Percentiles rank a stretch among this genome's conserved stretches.
Evolutionary conservation across 305 asterid species (phyloP).

Genomic region (Withania somnifera): DNA sequence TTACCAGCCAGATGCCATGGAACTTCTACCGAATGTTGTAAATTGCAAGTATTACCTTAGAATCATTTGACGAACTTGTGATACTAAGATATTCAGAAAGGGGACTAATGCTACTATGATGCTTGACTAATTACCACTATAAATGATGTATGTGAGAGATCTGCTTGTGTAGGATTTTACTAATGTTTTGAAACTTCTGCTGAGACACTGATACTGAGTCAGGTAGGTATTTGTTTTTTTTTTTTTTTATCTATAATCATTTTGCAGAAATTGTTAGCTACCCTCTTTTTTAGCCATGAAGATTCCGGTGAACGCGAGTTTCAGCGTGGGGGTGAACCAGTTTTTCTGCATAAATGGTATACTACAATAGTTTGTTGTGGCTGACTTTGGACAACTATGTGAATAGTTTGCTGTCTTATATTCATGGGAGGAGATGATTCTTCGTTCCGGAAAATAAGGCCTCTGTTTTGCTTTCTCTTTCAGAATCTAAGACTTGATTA

Average conservation of each 20-base stretch:
- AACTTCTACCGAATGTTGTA: too few relatives aligned
- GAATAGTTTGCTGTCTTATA: not conserved
- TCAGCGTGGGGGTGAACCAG: not conserved
- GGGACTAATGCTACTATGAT: not conserved
- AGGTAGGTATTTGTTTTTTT: not conserved
- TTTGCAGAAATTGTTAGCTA: not conserved
- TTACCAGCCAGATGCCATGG: too few relatives aligned
- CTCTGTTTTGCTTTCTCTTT: not conserved
- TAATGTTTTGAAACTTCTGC: not conserved
- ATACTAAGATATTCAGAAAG: too few relatives aligned
- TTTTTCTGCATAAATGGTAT: not conserved
- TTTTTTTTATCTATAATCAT: not conserved
- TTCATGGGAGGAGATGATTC: constrained; percentile 14
- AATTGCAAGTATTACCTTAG: too few relatives aligned
- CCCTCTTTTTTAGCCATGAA: not conserved
- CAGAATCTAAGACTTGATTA: not conserved
- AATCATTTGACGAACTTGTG: too few relatives aligned
- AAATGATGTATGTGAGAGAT: not conserved
- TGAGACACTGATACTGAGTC: not conserved
- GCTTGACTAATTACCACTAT: not conserved
- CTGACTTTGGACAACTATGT: not conserved
- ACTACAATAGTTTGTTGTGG: not conserved
- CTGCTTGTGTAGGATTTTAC: not conserved
- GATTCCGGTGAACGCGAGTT: not conserved
- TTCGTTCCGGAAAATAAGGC: constrained; percentile 66